Evolutionary conservation across 805 yeast genomes (phyloP), one percentile per base, ranked within the genome.

Genomic region (Hanseniaspora meyeri): DNA sequence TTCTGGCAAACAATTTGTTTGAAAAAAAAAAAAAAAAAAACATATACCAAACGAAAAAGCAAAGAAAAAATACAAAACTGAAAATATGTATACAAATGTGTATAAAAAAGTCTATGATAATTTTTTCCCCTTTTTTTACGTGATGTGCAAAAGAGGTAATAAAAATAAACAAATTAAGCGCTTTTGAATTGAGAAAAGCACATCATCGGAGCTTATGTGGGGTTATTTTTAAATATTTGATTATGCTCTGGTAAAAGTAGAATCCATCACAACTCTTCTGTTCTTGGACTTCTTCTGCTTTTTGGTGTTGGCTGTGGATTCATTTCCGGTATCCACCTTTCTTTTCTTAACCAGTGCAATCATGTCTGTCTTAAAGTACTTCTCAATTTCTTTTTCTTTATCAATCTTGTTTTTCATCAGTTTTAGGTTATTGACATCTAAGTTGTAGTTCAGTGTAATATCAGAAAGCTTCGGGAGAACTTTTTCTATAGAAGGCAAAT

Each of bases 231-330:
- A 4, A 17, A 29, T 9, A 6, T 1, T 10, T 10, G 38, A 12
- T 10, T 34, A 19, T 12, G 38, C 39, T n/a, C 54, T 50, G 7
- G 46, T 50, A 4, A 17, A 19, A 3, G n/a, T 31, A 0, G 55
- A 36, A 36, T 51, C 55, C 24, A 51, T 17, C 43, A 51, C 43
- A 27, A 51, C 43, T 16, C 37, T 51, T 36, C 48, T 42, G 5
- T 16, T 27, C 11, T 36, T 27, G 12, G 29, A n/a, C 34, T 43
- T 51, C 42, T 51, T 50, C 19, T 49, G 43, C 14, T 36, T 48
- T 7, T 48, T 34, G 1, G 43, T 24, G 14, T 27, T 48, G 14
- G 29, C 17, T 24, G 40, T 39, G 11, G 34, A n/a, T 29, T 12
- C 40, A 20, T 12, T 31, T 31, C 42, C 49, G 27, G 24, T 29